Percentiles rank a stretch among this genome's conserved stretches.
Conservation (phyloP, 2,329 filamentous ascomycete species). For the Fusarium sp. region DNA sequence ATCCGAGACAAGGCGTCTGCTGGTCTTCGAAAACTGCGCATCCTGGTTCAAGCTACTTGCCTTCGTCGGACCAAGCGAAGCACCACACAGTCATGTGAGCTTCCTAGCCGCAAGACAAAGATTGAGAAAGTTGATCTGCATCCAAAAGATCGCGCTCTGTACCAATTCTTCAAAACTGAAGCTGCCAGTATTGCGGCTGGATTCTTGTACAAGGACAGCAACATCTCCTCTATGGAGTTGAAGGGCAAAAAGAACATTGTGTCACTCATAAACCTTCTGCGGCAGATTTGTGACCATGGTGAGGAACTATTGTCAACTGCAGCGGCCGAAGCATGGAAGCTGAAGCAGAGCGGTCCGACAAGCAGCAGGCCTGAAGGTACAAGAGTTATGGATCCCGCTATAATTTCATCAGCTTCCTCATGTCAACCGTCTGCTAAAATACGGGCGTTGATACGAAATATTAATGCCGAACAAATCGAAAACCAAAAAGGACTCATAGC, state of each 20-base stretch:
- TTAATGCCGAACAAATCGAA: not conserved
- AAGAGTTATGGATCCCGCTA: not conserved
- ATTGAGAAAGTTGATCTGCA: not conserved
- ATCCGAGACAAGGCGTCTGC: not conserved
- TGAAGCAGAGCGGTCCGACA: not conserved
- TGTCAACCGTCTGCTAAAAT: not conserved
- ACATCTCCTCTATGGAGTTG: not conserved
- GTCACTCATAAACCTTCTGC: conserved; percentile 3
- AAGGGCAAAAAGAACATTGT: conserved; percentile 4
- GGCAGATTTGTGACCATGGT: conserved; percentile 25
- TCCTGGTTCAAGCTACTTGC: conserved; percentile 6
- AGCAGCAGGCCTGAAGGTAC: too few species aligned
- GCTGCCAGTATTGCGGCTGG: not conserved
- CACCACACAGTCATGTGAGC: not conserved
- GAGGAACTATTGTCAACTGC: not conserved
- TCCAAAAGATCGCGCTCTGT: not conserved
- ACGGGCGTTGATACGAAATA: not conserved
- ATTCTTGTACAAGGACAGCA: not conserved
- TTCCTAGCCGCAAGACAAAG: not conserved
- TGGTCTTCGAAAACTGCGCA: not conserved
- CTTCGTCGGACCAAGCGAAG: conserved; percentile 3
- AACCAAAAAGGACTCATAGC: fast-evolving
- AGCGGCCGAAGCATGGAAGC: not conserved
- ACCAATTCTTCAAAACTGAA: conserved; percentile 1
- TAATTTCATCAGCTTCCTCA: too few species aligned